Evolutionary conservation across 1,139 yeast genomes (phyloP), one percentile per base, ranked within the genome.

Genomic region (Candida tunisiensis): DNA sequence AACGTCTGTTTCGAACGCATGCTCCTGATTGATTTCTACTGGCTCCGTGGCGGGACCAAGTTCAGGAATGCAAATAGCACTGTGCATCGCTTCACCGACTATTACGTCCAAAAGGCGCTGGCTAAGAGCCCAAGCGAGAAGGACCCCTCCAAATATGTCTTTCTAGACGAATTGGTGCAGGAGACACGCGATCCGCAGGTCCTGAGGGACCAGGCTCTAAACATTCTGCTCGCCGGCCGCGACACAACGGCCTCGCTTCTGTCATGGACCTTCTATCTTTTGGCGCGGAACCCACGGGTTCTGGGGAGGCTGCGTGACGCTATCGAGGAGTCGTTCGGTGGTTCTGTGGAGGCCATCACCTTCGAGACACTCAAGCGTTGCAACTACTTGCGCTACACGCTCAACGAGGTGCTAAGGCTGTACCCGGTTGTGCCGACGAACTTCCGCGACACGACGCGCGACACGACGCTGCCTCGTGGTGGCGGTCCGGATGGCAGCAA

Each of bases 171-270:
- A 39, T 51, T 62, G 36, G 65, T 48, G 14, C 58, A 61, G 40
- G 60, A 60, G 37, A 61, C 69, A 4, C 53, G 59, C 36, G 57
- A 63, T 39, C 65, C 64, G 7, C 44, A 37, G 25, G 53, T 54
- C 9, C 55, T 64, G 36, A 53, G 65, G 28, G 68, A 63, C 39
- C 69, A 63, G 42, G 50, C 60, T 27, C 51, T 64, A 37, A 63
- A 62, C 39, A 61, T 64, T 33, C 46, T 64, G 36, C 47, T 63
- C 20, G 69, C 69, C 16, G 69, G 67, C 16, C 51, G 69, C 38
- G 69, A 63, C 38, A 67, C 74, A 25, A 68, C 74, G 11, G 73
- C 74, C 1, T 64, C 67, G 3, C 49, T 65, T 24, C 55, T 68
- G 30, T 59, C 68, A 4, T 66, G 62, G 45, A 39, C 55, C 8